Evolutionary conservation across 345 rosid genomes (phyloP).

Genomic region (Gossypium turneri): DNA sequence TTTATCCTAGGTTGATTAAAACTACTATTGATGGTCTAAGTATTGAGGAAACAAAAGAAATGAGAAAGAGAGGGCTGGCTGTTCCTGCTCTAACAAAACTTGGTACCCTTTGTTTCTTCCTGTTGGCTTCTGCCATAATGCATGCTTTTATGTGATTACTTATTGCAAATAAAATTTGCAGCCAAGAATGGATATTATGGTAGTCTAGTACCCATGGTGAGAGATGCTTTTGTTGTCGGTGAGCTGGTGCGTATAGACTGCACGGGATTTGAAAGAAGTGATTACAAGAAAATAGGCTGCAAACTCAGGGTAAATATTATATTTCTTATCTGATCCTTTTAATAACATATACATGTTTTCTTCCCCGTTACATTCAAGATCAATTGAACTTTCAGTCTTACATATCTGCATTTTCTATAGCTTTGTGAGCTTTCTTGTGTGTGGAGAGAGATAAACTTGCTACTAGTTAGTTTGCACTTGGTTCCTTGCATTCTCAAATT

Average conservation of each 20-base stretch:
- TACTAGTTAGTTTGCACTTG: background rate
- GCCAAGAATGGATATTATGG: slow-evolving; percentile 93
- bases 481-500: background rate
- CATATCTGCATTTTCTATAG: background rate
- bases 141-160: background rate
- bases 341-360: background rate
- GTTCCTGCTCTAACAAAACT: slow-evolving; percentile 74
- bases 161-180: slow-evolving; percentile 35
- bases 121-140: slow-evolving; percentile 13
- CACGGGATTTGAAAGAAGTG: slow-evolving; percentile 74
- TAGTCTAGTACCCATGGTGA: slow-evolving; percentile 81
- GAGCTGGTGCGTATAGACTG: slow-evolving; percentile 84
- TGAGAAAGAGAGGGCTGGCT: slow-evolving; percentile 78
- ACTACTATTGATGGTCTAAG: slow-evolving; percentile 77
- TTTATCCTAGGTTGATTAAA: slow-evolving; percentile 79
- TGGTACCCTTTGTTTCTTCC: slow-evolving; percentile 32
- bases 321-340: background rate
- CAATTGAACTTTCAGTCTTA: background rate
- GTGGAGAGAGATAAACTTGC: background rate
- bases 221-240: slow-evolving; percentile 73
- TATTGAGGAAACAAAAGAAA: slow-evolving; percentile 78
- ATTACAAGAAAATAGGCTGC: slow-evolving; percentile 90
- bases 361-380: background rate
- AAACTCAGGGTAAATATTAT: slow-evolving; percentile 65
- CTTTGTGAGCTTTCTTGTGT: background rate